Base-by-base conservation (phyloP, 2,329 filamentous ascomycete genomes). In the Aplosporella prunicola region DNA sequence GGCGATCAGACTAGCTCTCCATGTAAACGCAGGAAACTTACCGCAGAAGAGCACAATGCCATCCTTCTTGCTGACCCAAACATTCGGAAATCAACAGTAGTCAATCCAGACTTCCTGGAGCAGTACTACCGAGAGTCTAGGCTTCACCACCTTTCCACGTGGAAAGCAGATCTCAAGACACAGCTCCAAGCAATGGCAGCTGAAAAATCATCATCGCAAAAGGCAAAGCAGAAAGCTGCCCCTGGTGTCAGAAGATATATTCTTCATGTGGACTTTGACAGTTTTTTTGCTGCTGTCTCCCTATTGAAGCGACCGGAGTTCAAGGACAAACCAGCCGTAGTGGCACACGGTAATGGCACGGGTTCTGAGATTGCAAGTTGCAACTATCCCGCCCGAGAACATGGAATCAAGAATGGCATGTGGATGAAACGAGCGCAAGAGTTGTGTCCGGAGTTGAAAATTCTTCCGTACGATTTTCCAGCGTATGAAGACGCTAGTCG, bases 351-450 rank as follows among this genome's bases (percentile, higher is more conserved):
- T 4, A 74, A 72, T 29, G 89, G 89, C 0, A 76, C 75, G 16
- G 86, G 85, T 0, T 94, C 89, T 0, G 91, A 98, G 55, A 96
- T 98, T 51, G 91, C 91, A 15, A 95, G 88, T 46, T 98, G 91
- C 62, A 98, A 98, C 51, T 98, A 98, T 55, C 78, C 82, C 14
- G 91, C 93, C 5, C 77, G 91, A 24, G 71, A 75, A 20, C 91
- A 80, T 49, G 89, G 89, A 1, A 71, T 98, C 38, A 94, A 88
- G 55, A 98, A 98, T 49, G 93, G 93, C 24, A 98, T 96, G 91
- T 98, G 93, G 91, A 96, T 98, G 89, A 93, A 89, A 56, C 72
- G 74, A 22, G 91, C 91, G 0, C 69, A 81, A 42, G 80, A 91
- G 47, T 59, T 91, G 13, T 98, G 87, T 52, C 80, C 89, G 1